Percentiles rank a stretch among this genome's conserved stretches.
Conservation (phyloP, 2,329 filamentous ascomycete species). For the Neofusicoccum umdonicola region DNA sequence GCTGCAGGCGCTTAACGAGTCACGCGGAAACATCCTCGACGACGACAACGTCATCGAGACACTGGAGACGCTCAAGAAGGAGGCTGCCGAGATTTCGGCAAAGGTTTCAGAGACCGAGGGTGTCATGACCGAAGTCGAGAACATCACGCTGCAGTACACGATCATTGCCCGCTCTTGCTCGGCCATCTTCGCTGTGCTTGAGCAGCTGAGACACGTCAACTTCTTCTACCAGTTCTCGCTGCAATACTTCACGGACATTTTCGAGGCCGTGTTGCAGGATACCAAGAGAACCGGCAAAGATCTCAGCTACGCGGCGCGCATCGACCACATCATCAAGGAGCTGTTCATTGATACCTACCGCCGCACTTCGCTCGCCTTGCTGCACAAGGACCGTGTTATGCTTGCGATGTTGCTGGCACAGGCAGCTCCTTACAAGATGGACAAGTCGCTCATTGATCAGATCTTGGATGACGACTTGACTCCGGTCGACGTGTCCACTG, state of each 20-base stretch:
- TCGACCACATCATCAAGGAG: slow-evolving; percentile 86
- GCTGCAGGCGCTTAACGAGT: slow-evolving; percentile 93
- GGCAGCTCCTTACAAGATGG: slow-evolving; percentile 93
- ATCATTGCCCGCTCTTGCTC: slow-evolving; percentile 93
- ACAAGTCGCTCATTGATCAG: slow-evolving; percentile 81
- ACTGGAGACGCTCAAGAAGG: slow-evolving; percentile 94
- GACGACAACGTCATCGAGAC: slow-evolving; percentile 98
- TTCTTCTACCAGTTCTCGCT: slow-evolving; percentile 99
- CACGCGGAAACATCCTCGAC: slow-evolving; percentile 94
- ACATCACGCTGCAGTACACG: slow-evolving; percentile 90
- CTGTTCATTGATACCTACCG: slow-evolving; percentile 90
- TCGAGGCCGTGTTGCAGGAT: slow-evolving; percentile 82
- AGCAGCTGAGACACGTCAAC: slow-evolving; percentile 96
- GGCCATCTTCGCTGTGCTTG: slow-evolving; percentile 92
- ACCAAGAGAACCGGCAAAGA: slow-evolving; percentile 71
- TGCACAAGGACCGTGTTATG: slow-evolving; percentile 92
- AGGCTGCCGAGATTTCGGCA: slow-evolving; percentile 89
- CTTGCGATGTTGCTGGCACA: slow-evolving; percentile 93
- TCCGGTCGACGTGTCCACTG: slow-evolving; percentile 75
- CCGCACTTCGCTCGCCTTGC: slow-evolving; percentile 84
- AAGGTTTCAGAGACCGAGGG: slow-evolving; percentile 98
- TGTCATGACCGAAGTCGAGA: slow-evolving; percentile 96
- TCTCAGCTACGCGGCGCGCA: slow-evolving; percentile 72
- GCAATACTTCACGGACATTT: slow-evolving; percentile 97
- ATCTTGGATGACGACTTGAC: slow-evolving; percentile 76